Conservation (phyloP, 202 grass and related monocot species). For the Bolboschoenoplectus hybrid region DNA sequence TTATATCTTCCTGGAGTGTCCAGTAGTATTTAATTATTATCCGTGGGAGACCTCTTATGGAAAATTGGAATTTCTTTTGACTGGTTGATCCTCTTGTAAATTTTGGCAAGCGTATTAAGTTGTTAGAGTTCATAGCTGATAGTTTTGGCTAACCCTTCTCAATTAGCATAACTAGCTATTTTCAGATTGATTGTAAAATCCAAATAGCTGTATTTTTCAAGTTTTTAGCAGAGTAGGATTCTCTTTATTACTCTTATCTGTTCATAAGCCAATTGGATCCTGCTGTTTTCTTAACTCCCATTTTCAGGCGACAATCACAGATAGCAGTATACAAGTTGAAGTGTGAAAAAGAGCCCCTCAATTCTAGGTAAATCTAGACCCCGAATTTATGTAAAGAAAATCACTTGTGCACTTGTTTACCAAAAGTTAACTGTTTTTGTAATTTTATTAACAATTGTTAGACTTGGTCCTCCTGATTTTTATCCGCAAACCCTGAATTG, state of each 20-base stretch:
- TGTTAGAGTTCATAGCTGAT: background rate
- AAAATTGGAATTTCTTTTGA: constrained; percentile 4
- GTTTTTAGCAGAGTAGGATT: background rate
- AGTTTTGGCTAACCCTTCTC: background rate
- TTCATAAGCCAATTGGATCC: background rate
- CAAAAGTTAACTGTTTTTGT: background rate
- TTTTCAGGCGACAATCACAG: constrained; percentile 86
- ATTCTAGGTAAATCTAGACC: constrained; percentile 59
- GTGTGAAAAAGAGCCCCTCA: constrained; percentile 90
- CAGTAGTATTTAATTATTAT: constrained; percentile 2
- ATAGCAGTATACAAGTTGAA: constrained; percentile 85
- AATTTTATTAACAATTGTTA: constrained; percentile 40
- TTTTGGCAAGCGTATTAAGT: background rate
- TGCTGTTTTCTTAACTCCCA: constrained; percentile 41
- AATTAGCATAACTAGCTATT: constrained; percentile 5
- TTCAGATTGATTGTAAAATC: constrained; percentile 16
- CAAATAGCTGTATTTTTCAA: constrained; percentile 9
- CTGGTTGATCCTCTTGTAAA: constrained; percentile 27
- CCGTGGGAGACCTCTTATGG: background rate
- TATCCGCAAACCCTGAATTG: constrained; percentile 91
- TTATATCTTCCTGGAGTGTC: background rate
- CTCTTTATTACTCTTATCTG: constrained; percentile 26
- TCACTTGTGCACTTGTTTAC: constrained; percentile 19
- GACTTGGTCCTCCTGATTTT: constrained; percentile 97
- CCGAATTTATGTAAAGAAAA: constrained; percentile 28